Evolutionary conservation across 2,329 filamentous ascomycete species (phyloP).

Genomic region (Aspergillus sp.): DNA sequence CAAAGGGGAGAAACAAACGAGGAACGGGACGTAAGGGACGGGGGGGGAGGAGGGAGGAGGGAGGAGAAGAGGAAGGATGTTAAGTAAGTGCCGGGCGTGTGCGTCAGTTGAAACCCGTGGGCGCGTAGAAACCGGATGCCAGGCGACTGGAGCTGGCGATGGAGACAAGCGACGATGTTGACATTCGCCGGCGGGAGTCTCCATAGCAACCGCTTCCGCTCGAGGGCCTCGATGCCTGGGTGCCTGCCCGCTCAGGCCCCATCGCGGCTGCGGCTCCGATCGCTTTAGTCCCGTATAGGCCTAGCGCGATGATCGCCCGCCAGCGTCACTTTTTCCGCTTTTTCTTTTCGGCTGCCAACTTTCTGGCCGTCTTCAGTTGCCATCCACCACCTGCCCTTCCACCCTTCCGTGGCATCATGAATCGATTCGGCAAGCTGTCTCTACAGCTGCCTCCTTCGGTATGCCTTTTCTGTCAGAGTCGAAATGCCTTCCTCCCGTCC

Average conservation of each 20-base stretch:
- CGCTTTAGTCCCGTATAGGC: slow-evolving; percentile 8
- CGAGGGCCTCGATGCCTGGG: slow-evolving; percentile 15
- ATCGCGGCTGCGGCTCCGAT: slow-evolving; percentile 9
- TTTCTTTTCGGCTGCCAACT: slow-evolving; percentile 9
- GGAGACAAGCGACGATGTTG: slow-evolving; percentile 22
- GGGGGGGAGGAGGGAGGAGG: neutral
- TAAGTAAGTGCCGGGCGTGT: slow-evolving; percentile 16
- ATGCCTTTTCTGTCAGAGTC: slow-evolving; percentile 35
- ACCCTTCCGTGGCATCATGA: slow-evolving; percentile 12
- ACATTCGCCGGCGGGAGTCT: slow-evolving; percentile 32
- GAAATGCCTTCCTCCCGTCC: slow-evolving; percentile 18
- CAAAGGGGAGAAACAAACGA: slow-evolving; percentile 4
- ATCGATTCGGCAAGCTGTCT: slow-evolving; percentile 27
- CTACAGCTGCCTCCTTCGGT: slow-evolving; percentile 28
- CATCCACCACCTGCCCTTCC: neutral
- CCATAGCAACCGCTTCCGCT: slow-evolving; percentile 28
- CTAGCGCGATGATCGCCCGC: slow-evolving; percentile 16
- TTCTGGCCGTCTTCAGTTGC: slow-evolving; percentile 1
- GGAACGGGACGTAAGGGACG: neutral
- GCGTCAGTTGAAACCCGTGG: slow-evolving; percentile 7
- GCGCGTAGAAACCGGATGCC: neutral
- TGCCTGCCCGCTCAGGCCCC: slow-evolving; percentile 7
- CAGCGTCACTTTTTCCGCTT: slow-evolving; percentile 3
- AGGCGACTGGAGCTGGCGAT: slow-evolving; percentile 1
- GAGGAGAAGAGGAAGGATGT: neutral